Evolutionary conservation across 2,329 filamentous ascomycete genomes (phyloP), one percentile per base, ranked within the genome.

Genomic region (Botryotinia narcissicola): DNA sequence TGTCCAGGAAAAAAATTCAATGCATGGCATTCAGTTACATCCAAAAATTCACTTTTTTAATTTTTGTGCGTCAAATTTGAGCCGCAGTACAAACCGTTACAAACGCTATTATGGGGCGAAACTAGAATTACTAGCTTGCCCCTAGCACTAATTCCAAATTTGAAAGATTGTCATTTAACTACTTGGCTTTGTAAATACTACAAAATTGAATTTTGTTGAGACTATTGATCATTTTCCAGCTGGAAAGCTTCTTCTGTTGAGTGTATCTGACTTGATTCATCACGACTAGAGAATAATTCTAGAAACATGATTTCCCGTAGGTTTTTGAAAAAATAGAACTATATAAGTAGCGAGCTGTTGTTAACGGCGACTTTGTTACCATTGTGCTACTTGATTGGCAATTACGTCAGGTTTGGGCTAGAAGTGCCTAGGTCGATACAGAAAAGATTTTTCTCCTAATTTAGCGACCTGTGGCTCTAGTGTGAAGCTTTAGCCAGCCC

Each of bases 1-100:
- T 1, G 7, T 18, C 4, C 3, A 16, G 25, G n/a, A 9, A 4
- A 40, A 18, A 0, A n/a, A 18, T n/a, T 14, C 12, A 37, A 4
- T 35, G 3, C 12, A 62, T 22, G n/a, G 12, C 12, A 42, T 62
- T 62, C 14, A 40, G 12, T n/a, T 18, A 42, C 6, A 40, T n/a
- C 8, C 35, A n/a, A 62, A 62, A 3, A 62, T 62, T 40, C 22
- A 25, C 22, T 40, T 29, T 29, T 1, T 18, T 8, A n/a, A 40
- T 16, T 4, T 40, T 40, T n/a, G 35, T 35, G n/a, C 12, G 35
- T 62, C 12, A 10, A 62, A 62, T 20, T n/a, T n/a, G 22, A 62
- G 18, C 12, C 8, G 1, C 25, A n/a, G 35, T n/a, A 4, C 6
- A 25, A 8, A 37, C 32, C 18, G 12, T 25, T 7, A n/a, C 3